Percentiles rank a stretch among this genome's conserved stretches.
These are phyloP conservation scores for Arthrobotrys sphaeroides DNA, from an alignment of 2,329 filamentous ascomycete genomes.

Conservation along the genomic window DNA sequence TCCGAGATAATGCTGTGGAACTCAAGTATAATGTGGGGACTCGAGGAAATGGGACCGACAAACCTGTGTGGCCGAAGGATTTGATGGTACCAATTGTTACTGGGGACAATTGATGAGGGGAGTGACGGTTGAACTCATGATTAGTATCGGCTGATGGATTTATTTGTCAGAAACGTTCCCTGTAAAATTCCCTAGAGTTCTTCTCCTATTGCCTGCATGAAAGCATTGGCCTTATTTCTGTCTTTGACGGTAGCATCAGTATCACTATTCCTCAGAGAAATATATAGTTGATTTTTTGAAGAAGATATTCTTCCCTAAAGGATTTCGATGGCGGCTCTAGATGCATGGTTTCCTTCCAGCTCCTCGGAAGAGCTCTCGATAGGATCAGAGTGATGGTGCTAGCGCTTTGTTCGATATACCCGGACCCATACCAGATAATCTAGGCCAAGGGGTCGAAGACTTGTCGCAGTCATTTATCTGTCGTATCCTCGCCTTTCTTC, in stretches of 20 bases:
- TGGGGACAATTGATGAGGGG: slow-evolving; percentile 26
- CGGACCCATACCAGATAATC: not conserved
- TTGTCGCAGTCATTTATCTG: too few species aligned
- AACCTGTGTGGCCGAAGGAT: slow-evolving; percentile 65
- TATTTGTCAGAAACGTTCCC: too few species aligned
- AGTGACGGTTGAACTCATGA: too few species aligned
- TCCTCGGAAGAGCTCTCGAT: not conserved
- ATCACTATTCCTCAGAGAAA: not conserved
- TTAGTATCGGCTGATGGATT: too few species aligned
- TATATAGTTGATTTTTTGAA: not conserved
- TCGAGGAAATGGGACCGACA: slow-evolving; percentile 65
- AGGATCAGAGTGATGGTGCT: not conserved
- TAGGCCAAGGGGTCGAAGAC: too few species aligned
- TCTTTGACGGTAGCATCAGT: not conserved
- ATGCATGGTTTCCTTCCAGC: not conserved
- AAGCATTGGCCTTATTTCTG: not conserved
- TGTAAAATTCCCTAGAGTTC: too few species aligned
- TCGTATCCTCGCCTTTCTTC: too few species aligned
- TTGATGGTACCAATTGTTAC: slow-evolving; percentile 61
- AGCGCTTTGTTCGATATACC: not conserved
- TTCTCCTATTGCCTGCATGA: too few species aligned
- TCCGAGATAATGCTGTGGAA: slow-evolving; percentile 60
- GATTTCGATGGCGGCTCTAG: not conserved
- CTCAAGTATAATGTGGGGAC: slow-evolving; percentile 65
- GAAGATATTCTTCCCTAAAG: not conserved